These are phyloP conservation scores for Juglanconis sp. DNA, from an alignment of 2,329 filamentous ascomycete species.

Conservation along the genomic window DNA sequence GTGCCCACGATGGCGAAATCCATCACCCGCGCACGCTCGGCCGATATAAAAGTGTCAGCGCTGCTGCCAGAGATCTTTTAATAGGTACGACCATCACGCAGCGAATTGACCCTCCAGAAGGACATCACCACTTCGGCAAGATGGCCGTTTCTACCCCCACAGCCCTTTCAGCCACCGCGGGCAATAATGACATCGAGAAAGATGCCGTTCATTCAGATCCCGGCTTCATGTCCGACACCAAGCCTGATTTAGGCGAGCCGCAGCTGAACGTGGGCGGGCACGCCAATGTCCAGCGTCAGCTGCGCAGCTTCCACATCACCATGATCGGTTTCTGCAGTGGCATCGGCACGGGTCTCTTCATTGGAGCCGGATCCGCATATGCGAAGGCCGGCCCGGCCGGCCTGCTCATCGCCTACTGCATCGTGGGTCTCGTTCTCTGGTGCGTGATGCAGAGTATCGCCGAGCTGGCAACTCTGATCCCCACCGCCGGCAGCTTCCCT, in stretches of 20 bases:
- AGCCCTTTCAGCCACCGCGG: neutral
- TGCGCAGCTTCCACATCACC: constrained; percentile 17
- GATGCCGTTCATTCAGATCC: constrained; percentile 12
- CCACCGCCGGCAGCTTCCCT: constrained; percentile 20
- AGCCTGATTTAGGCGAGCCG: constrained; percentile 6
- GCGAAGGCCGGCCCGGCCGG: constrained; percentile 20
- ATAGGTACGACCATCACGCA: neutral
- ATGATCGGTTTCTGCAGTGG: constrained; percentile 21
- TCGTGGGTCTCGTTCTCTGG: constrained; percentile 15
- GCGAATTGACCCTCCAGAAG: neutral
- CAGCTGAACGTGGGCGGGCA: constrained; percentile 18
- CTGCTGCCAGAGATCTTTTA: neutral
- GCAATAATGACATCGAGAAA: constrained; percentile 14
- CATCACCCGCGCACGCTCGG: neutral
- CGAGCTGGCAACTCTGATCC: constrained; percentile 20
- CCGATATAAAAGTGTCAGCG: neutral
- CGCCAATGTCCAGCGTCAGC: constrained; percentile 18
- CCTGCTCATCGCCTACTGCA: constrained; percentile 16
- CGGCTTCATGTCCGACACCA: constrained; percentile 16
- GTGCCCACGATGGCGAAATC: neutral
- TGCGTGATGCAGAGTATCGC: constrained; percentile 20
- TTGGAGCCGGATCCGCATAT: constrained; percentile 18
- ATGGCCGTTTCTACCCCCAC: constrained; percentile 7
- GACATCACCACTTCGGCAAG: neutral
- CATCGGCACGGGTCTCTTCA: constrained; percentile 21